These are phyloP conservation scores for Phytophthora uliginosa DNA, from an alignment of 352 stramenopile species.

Conservation along the genomic window DNA sequence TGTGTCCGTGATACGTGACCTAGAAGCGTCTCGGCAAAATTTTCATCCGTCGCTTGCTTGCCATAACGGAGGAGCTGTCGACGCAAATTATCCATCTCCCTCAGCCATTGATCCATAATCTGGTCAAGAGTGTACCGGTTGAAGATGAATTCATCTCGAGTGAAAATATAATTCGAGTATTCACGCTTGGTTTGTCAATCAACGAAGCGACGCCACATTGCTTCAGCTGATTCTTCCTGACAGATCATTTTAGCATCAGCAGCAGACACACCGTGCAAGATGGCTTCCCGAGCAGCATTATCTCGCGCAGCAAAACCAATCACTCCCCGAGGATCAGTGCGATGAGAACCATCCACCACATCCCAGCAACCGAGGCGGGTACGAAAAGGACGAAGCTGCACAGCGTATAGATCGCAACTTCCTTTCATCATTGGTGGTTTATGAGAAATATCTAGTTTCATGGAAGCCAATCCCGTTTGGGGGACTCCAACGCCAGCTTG, in stretches of 20 bases:
- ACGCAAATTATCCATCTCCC: conserved; percentile 16
- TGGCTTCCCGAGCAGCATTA: conserved; percentile 13
- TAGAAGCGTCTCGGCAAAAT: conserved; percentile 19
- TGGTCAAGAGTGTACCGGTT: conserved; percentile 10
- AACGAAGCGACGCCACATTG: conserved; percentile 12
- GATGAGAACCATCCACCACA: conserved; percentile 18
- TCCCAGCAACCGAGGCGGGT: conserved; percentile 14
- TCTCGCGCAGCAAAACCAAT: background rate
- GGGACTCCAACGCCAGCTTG: background rate
- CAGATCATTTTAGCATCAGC: conserved; percentile 18
- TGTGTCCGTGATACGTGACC: conserved; percentile 12
- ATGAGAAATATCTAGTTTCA: conserved; percentile 1
- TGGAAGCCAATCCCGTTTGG: background rate
- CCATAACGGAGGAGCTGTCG: conserved; percentile 15
- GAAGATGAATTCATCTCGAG: conserved; percentile 13
- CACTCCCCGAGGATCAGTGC: background rate
- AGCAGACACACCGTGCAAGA: conserved; percentile 2
- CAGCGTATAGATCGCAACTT: background rate
- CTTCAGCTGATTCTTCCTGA: conserved; percentile 9
- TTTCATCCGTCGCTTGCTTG: conserved; percentile 6
- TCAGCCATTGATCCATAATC: conserved; percentile 14
- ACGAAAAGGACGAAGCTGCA: conserved; percentile 5
- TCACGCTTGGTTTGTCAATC: conserved; percentile 22
- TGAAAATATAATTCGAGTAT: conserved; percentile 24
- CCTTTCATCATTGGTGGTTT: background rate